Percentiles rank a stretch among this genome's conserved stretches.
Evolutionary conservation across 2,329 filamentous ascomycete species (phyloP).

Genomic region (Thielaviopsis punctulata): DNA sequence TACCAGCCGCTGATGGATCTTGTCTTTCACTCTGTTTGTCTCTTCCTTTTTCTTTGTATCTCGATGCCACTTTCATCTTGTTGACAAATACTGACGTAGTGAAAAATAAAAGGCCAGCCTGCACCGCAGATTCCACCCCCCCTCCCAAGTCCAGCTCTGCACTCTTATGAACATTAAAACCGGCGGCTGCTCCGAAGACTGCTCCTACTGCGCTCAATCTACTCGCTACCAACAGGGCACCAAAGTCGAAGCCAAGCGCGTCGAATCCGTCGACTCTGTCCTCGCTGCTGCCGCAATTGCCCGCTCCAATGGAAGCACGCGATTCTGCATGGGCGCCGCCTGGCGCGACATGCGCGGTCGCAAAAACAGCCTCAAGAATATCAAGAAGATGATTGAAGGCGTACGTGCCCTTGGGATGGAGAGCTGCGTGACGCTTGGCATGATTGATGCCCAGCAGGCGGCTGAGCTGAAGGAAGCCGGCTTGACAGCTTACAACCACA

Average conservation of each 20-base stretch:
- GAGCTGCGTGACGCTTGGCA: slow-evolving; percentile 80
- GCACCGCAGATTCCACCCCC: slow-evolving; percentile 73
- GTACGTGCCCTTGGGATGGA: slow-evolving; percentile 76
- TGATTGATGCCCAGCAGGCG: slow-evolving; percentile 72
- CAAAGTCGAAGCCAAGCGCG: slow-evolving; percentile 62
- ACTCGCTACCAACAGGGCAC: slow-evolving; percentile 62
- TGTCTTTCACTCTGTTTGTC: slow-evolving; percentile 48
- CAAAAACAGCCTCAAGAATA: slow-evolving; percentile 66
- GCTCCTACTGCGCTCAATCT: slow-evolving; percentile 82
- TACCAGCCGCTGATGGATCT: slow-evolving; percentile 67
- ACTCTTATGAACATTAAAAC: slow-evolving; percentile 96
- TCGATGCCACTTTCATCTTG: slow-evolving; percentile 1
- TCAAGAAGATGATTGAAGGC: slow-evolving; percentile 71
- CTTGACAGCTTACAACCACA: slow-evolving; percentile 86
- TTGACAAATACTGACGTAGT: background rate
- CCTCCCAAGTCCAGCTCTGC: slow-evolving; percentile 74
- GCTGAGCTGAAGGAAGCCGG: slow-evolving; percentile 69
- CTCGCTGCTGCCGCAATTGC: slow-evolving; percentile 61
- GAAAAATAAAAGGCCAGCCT: slow-evolving; percentile 43
- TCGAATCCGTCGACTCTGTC: slow-evolving; percentile 65
- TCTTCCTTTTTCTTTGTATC: background rate
- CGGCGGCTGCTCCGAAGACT: slow-evolving; percentile 81
- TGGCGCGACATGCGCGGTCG: slow-evolving; percentile 90
- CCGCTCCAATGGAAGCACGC: slow-evolving; percentile 68
- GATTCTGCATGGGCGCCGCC: slow-evolving; percentile 90